Evolutionary conservation across 2,329 filamentous ascomycete genomes (phyloP), one percentile per base, ranked within the genome.

Genomic region (Diaporthe capsici): DNA sequence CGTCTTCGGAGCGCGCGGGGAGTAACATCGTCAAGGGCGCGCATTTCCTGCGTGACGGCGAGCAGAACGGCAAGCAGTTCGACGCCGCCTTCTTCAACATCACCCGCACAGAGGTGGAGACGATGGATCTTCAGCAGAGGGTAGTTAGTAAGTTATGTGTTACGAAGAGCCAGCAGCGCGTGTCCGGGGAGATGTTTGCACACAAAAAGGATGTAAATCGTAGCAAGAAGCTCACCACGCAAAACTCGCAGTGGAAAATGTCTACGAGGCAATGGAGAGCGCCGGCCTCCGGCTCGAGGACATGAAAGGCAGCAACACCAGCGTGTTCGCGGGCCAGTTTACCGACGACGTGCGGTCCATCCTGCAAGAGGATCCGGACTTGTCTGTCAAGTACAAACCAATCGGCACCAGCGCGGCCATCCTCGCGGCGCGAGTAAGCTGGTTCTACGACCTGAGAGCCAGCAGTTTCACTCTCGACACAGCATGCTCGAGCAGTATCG

Each of bases 381-480:
- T 68, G 34, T 76, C 49, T 31, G 80, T 70, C 71, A 80, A 82
- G 63, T 85, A 84, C 73, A 78, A 82, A 44, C 80, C 82, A 10
- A 85, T 84, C 22, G 85, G 85, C 75, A 82, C 80, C 1, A 81
- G 81, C 7, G 79, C 81, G 6, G 81, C 82, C 7, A 84, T 86
- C 73, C 74, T 84, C 7, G 82, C 84, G 0, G 87, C 87, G 76
- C 81, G 86, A 4, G 78, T 87, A 2, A 87, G 84, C 0, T 85
- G 86, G 75, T 85, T 84, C 74, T 85, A 73, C 67, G 83, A 88
- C 74, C 81, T 87, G 39, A 78, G 79, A 7, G 87, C 87, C 0
- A 83, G 86, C 0, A 85, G 84, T 75, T 80, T 88, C 77, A 86
- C 86, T 0, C 79, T 88, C 1, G 86, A 88, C 73, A 88, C 87